Evolutionary conservation across 2,329 filamentous ascomycete genomes (phyloP).

Genomic region (Blastomyces gilchristii): DNA sequence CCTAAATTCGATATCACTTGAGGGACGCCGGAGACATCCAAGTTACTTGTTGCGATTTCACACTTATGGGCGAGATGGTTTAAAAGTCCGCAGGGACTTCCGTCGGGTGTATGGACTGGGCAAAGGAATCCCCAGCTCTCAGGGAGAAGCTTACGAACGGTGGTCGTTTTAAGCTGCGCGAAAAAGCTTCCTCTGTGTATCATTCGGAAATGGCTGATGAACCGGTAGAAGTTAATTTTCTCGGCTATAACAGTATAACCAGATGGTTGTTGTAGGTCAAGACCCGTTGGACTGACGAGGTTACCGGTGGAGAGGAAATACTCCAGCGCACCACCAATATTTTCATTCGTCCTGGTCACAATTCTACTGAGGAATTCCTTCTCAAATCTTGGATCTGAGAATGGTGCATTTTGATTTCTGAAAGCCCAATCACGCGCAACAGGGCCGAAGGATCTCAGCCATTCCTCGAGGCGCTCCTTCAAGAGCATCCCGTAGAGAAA

Average conservation of each 20-base stretch:
- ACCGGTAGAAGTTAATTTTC: conserved; percentile 97
- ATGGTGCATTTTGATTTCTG: conserved; percentile 45
- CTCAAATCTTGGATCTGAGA: conserved; percentile 65
- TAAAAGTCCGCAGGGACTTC: conserved; percentile 82
- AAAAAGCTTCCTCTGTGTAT: conserved; percentile 99
- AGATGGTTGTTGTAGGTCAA: conserved; percentile 88
- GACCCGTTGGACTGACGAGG: conserved; percentile 75
- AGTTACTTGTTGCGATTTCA: conserved; percentile 64
- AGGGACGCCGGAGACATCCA: conserved; percentile 67
- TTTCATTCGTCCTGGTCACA: conserved; percentile 73
- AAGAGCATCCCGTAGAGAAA: conserved; percentile 92
- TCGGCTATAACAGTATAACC: conserved; percentile 96
- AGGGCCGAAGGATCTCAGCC: conserved; percentile 56
- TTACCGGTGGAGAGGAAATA: conserved; percentile 98
- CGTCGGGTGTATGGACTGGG: conserved; percentile 94
- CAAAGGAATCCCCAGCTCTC: conserved; percentile 98
- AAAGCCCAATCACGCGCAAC: conserved; percentile 47
- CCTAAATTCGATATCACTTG: conserved; percentile 68
- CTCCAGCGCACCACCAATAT: conserved; percentile 74
- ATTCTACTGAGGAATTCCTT: conserved; percentile 71
- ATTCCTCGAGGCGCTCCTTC: conserved; percentile 89
- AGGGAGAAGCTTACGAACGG: conserved; percentile 85
- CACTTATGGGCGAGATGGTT: conserved; percentile 96
- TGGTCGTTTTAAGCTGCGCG: conserved; percentile 91
- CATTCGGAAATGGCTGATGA: conserved; percentile 98